These are phyloP conservation scores for Moricandia moricandioides DNA, from an alignment of 345 rosid genomes.

Conservation along the genomic window DNA sequence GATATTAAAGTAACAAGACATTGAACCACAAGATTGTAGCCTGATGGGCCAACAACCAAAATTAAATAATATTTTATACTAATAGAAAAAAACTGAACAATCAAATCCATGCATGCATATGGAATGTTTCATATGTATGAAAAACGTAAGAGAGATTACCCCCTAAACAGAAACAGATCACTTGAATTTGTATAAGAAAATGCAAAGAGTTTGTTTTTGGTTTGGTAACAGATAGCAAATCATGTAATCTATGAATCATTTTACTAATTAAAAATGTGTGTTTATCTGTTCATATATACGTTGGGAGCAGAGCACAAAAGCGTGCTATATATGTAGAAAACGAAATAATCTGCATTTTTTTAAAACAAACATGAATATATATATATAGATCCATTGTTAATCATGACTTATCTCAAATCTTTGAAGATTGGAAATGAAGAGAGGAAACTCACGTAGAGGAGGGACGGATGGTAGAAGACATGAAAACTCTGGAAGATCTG, in stretches of 20 bases:
- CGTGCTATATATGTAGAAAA: background rate
- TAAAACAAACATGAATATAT: background rate
- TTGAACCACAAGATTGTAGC: conserved; percentile 22
- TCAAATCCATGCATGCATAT: conserved; percentile 32
- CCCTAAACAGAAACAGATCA: background rate
- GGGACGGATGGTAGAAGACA: conserved; percentile 32
- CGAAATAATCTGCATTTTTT: background rate
- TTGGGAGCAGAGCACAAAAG: background rate
- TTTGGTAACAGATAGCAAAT: background rate
- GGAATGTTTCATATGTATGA: background rate
- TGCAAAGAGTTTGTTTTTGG: background rate
- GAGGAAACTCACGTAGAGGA: conserved; percentile 31
- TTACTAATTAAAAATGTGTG: background rate
- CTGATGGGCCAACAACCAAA: conserved; percentile 36
- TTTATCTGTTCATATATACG: background rate
- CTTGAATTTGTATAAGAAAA: background rate
- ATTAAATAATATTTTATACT: background rate
- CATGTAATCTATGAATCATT: background rate
- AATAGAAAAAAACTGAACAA: conserved; percentile 3
- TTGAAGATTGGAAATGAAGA: background rate
- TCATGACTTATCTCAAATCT: background rate
- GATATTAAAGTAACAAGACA: background rate
- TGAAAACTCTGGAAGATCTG: conserved; percentile 19
- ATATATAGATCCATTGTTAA: background rate
- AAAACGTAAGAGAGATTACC: background rate